Evolutionary conservation across 768 basidiomycete species (phyloP).

Genomic region (Pisolithus orientalis): DNA sequence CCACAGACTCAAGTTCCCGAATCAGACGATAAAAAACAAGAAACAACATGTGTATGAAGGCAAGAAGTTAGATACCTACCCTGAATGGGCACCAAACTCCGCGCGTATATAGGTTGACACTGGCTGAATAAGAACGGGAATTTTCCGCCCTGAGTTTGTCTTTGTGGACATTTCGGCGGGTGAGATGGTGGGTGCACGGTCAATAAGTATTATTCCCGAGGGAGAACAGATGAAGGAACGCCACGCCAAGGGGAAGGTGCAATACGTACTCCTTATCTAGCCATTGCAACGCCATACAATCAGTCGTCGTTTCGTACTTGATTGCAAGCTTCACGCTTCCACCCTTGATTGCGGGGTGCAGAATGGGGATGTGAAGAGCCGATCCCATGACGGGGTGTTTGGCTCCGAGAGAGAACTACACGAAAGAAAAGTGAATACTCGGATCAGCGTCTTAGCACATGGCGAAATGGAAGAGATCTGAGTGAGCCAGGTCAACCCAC

Average conservation of each 20-base stretch:
- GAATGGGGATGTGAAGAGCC: conserved; percentile 58
- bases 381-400: conserved; percentile 74
- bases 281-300: conserved; percentile 82
- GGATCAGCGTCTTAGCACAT: background rate
- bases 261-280: conserved; percentile 63
- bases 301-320: conserved; percentile 66
- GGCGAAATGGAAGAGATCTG: background rate
- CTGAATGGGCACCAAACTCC: conserved; percentile 75
- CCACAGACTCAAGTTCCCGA: no score
- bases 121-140: conserved; percentile 91
- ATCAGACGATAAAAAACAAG: no score
- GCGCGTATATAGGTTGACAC: conserved; percentile 87
- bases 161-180: conserved; percentile 17
- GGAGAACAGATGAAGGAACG: background rate
- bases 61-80: conserved; percentile 30
- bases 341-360: conserved; percentile 27
- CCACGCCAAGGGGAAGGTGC: background rate
- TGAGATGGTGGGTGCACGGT: no score
- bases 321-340: conserved; percentile 44
- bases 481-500: conserved; percentile 29
- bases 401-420: conserved; percentile 46
- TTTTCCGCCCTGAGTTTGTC: conserved; percentile 80
- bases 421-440: background rate
- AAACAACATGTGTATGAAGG: background rate
- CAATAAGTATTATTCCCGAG: background rate